Conservation (phyloP, 2,329 filamentous ascomycete species). For the Botrytis pseudocinerea region DNA sequence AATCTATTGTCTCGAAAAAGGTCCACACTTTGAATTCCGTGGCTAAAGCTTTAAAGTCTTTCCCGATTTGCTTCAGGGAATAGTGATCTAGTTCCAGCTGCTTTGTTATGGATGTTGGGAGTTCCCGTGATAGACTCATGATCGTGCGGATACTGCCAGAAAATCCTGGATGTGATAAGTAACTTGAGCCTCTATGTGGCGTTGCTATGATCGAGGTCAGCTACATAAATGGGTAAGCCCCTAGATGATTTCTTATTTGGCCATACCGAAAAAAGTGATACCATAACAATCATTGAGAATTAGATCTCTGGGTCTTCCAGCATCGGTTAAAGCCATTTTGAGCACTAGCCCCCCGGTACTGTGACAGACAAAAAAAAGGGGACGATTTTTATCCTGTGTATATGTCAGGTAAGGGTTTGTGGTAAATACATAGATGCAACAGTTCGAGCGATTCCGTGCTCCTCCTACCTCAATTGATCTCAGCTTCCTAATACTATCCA, state of each 20-base stretch:
- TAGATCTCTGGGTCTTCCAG: background rate
- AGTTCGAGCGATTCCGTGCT: background rate
- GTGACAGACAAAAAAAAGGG: background rate
- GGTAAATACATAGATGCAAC: background rate
- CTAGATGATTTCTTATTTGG: no score
- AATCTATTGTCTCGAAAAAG: slow-evolving; percentile 26
- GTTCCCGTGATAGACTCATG: background rate
- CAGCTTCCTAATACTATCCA: background rate
- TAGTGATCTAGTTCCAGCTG: slow-evolving; percentile 15
- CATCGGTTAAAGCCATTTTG: background rate
- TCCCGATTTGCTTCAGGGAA: slow-evolving; percentile 18
- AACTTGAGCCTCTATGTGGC: background rate
- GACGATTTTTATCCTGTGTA: background rate
- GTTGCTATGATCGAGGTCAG: background rate
- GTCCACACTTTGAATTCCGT: slow-evolving; percentile 24
- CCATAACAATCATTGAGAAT: slow-evolving; percentile 1
- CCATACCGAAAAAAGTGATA: background rate
- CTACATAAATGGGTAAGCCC: background rate
- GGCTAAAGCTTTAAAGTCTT: slow-evolving; percentile 22
- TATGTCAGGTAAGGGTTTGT: background rate
- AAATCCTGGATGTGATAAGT: background rate
- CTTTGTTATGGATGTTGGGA: background rate
- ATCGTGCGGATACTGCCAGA: background rate
- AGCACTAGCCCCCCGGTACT: background rate
- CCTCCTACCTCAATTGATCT: background rate